Base-by-base conservation (phyloP, 257 asterid species). In the Plantago ovata region DNA sequence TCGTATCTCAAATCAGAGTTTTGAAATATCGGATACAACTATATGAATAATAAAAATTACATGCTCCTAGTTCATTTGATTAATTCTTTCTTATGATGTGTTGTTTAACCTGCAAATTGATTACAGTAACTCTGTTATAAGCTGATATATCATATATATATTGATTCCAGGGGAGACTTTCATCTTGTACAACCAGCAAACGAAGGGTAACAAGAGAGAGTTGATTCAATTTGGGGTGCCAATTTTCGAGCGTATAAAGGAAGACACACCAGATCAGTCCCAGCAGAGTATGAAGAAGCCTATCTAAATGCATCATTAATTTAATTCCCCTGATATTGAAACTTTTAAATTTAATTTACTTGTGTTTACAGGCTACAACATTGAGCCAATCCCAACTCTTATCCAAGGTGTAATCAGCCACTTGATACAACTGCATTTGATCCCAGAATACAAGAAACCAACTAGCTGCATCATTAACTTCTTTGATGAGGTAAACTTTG, bases 201-300 rank as follows among this genome's bases (percentile, higher is more conserved):
- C 72, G 55, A 87, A 80, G 64, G 92, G 91, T 23, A 87, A 71
- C 79, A 87, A 87, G 78, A 80, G 95, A 69, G 95, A 87, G 81
- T 45, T 82, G 74, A 78, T 87, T 63, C 95, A 84, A 74, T 78
- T 84, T 39, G 95, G 95, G 46, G 80, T 76, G 64, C 91, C 94
- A 52, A 76, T 87, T 68, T 87, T 84, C 42, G 84, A 83, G 52
- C 78, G 82, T 59, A 71, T 87, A 56, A 74, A 81, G 62, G 79
- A 76, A 44, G 85, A 76, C n/a, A 63, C 71, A 42, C 47, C 74
- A 2, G 68, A 44, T 46, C 49, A 53, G 23, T 33, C 62, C 57
- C 78, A 61, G 47, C 77, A 73, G 77, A 68, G 95, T 81, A 72
- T 49, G 87, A 28, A 54, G 21, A 47, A 10, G 1, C 33, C 8